Evolutionary conservation across 2,329 filamentous ascomycete genomes (phyloP).

Genomic region (Tetracladium maxilliforme): DNA sequence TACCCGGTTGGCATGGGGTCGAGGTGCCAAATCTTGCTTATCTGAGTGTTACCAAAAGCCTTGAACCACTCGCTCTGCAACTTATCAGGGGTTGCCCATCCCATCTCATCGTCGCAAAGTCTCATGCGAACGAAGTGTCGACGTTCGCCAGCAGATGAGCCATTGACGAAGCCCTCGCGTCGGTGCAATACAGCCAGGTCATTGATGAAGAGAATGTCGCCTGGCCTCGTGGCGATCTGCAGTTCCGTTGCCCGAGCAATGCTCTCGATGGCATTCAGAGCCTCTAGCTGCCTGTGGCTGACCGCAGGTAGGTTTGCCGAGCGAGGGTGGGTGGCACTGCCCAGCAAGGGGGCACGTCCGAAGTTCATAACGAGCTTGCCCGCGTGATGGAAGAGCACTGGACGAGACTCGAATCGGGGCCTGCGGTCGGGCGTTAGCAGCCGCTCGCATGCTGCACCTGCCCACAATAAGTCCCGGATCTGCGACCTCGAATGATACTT

Average conservation of each 20-base stretch:
- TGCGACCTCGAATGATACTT: no score
- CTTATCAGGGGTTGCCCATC: constrained; percentile 34
- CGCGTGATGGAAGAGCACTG: constrained; percentile 36
- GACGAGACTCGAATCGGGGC: constrained; percentile 40
- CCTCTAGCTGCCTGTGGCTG: constrained; percentile 33
- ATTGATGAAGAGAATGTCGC: constrained; percentile 52
- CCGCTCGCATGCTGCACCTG: no score
- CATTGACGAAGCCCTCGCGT: constrained; percentile 36
- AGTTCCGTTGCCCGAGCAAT: constrained; percentile 39
- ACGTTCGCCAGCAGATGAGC: no score
- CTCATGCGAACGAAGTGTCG: constrained; percentile 48
- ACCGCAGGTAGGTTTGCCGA: constrained; percentile 31
- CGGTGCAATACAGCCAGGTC: constrained; percentile 46
- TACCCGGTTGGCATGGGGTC: no score
- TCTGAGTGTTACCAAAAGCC: no score
- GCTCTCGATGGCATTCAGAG: constrained; percentile 38
- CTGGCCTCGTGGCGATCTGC: constrained; percentile 36
- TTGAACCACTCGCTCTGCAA: constrained; percentile 19
- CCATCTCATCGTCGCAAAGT: constrained; percentile 33
- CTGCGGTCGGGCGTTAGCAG: constrained; percentile 16
- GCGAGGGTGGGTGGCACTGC: constrained; percentile 37
- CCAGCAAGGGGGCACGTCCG: constrained; percentile 36
- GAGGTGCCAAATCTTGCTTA: no score
- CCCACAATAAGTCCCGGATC: no score
- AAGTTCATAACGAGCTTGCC: constrained; percentile 41